A percentile compares a stretch with the other conserved stretches of the same genome.
These are phyloP conservation scores for Klebsormidium nitens DNA, from an alignment of 139 green algal genomes.

Conservation along the genomic window DNA sequence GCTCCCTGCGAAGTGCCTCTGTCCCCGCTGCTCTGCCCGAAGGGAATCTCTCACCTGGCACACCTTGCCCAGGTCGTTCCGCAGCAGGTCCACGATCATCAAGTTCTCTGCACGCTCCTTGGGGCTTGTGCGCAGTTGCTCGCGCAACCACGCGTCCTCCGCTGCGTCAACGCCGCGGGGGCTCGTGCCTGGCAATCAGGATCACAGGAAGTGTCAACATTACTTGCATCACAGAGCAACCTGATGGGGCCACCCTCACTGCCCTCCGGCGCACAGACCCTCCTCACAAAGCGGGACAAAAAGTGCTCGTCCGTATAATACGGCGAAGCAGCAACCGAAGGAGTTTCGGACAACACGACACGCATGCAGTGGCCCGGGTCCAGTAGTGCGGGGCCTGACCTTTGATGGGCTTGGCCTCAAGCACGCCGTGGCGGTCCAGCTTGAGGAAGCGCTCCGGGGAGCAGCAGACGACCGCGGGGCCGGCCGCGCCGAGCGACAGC, in stretches of 20 bases:
- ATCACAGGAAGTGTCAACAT: too few species aligned
- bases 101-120: constrained; percentile 98
- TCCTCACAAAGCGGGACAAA: too few species aligned
- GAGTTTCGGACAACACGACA: too few species aligned
- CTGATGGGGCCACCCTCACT: too few species aligned
- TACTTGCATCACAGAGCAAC: too few species aligned
- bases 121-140: constrained; percentile 55
- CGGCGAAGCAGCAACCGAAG: too few species aligned
- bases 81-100: constrained; percentile 99
- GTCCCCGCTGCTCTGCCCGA: too few species aligned
- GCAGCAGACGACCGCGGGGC: constrained; percentile 64
- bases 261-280: too few species aligned
- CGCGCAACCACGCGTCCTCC: constrained; percentile 54
- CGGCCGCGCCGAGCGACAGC: constrained; percentile 51
- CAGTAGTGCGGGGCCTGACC: constrained; percentile 55
- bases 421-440: constrained; percentile 42
- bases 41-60: too few species aligned
- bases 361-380: too few species aligned
- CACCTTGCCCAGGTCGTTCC: constrained; percentile 90
- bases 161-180: constrained; percentile 21
- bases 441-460: constrained; percentile 94
- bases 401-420: constrained; percentile 98
- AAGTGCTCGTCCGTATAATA: too few species aligned
- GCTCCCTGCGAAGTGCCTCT: too few species aligned
- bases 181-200: constrained; percentile 24